These are phyloP conservation scores for Cupressus sempervirens DNA, from an alignment of 75 land plant species.

Conservation along the genomic window DNA sequence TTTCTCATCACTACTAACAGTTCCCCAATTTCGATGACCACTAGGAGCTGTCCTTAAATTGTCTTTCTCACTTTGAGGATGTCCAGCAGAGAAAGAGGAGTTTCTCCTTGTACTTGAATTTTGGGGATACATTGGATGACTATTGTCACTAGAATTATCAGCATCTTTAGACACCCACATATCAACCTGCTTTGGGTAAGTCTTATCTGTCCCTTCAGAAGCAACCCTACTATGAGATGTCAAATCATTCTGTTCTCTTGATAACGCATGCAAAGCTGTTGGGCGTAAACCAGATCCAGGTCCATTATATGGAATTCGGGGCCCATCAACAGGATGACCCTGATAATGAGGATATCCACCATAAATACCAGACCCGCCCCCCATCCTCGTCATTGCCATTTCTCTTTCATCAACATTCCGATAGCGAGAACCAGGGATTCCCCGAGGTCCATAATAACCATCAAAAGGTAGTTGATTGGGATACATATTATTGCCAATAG, in stretches of 20 bases:
- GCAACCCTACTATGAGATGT: conserved; percentile 19
- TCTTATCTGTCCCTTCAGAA: conserved; percentile 23
- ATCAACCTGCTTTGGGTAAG: conserved; percentile 36
- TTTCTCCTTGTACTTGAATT: conserved; percentile 5
- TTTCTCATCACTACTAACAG: conserved; percentile 33
- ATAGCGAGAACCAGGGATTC: conserved; percentile 20
- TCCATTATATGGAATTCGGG: conserved; percentile 20
- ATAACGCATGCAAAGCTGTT: not conserved
- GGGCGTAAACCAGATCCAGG: conserved; percentile 19
- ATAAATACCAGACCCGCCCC: conserved; percentile 30
- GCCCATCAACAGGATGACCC: conserved; percentile 29
- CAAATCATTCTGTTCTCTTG: conserved; percentile 17
- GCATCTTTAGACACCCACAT: conserved; percentile 15
- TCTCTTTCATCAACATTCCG: conserved; percentile 48
- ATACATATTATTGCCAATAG: conserved; percentile 51
- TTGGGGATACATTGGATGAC: not conserved
- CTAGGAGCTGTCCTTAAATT: conserved; percentile 4
- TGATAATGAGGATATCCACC: conserved; percentile 39
- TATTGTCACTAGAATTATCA: conserved; percentile 2
- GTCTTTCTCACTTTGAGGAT: conserved; percentile 13
- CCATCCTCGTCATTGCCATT: conserved; percentile 42
- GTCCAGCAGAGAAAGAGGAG: not conserved
- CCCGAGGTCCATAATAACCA: conserved; percentile 65
- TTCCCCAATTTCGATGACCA: conserved; percentile 43
- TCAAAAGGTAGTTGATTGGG: conserved; percentile 56